phyloP scores from a whole-genome alignment of 2,329 filamentous ascomycete species.

The Microcyclospora tardicrescens region DNA sequence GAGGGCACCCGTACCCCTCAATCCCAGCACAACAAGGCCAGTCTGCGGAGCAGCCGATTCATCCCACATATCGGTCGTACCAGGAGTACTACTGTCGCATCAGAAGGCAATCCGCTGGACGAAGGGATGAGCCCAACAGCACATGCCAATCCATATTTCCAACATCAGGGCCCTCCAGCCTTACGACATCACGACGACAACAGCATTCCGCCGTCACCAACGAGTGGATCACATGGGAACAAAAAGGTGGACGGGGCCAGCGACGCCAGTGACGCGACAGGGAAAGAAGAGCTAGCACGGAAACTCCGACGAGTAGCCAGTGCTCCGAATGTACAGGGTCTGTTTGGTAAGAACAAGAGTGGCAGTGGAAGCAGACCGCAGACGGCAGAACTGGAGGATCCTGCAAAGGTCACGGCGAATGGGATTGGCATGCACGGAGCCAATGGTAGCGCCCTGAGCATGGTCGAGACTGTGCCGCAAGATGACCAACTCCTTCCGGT shows the following conservation, averaged over 20 bases:
- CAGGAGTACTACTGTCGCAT: constrained; percentile 79
- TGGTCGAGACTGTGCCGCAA: constrained; percentile 35
- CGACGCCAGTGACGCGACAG: constrained; percentile 58
- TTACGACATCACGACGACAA: constrained; percentile 89
- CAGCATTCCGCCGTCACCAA: constrained; percentile 83
- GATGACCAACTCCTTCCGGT: constrained; percentile 24
- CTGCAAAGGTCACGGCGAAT: constrained; percentile 38
- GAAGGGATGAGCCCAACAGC: constrained; percentile 84
- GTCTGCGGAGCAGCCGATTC: constrained; percentile 75
- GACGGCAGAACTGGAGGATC: constrained; percentile 77
- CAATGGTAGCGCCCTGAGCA: constrained; percentile 34
- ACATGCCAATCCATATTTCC: constrained; percentile 93
- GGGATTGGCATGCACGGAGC: constrained; percentile 33
- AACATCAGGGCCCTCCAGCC: constrained; percentile 85
- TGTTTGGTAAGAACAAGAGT: constrained; percentile 34
- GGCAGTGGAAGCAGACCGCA: constrained; percentile 45
- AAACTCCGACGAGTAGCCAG: constrained; percentile 90
- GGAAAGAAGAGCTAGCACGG: constrained; percentile 86
- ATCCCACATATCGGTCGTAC: constrained; percentile 78
- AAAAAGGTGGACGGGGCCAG: constrained; percentile 54
- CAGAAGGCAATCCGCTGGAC: constrained; percentile 82
- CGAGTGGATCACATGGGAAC: constrained; percentile 65
- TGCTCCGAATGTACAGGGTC: constrained; percentile 93
- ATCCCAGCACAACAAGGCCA: constrained; percentile 40
- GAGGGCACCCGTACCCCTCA: constrained; percentile 34